These are phyloP conservation scores for Pseudogymnoascus sp. DNA, from an alignment of 2,329 filamentous ascomycete genomes.

Conservation along the genomic window DNA sequence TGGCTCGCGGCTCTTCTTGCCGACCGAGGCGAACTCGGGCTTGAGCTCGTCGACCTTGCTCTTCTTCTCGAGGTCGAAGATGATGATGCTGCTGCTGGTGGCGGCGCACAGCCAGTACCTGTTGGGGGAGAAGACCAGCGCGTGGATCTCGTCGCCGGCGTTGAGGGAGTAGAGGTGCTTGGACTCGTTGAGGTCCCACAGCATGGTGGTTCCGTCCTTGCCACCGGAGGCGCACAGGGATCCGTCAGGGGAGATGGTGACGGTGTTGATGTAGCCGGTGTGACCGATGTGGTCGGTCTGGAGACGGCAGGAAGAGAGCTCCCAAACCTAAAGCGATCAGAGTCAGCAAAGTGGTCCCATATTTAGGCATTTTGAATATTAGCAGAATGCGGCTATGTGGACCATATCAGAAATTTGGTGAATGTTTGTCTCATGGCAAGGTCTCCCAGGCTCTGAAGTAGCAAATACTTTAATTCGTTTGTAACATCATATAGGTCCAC, in stretches of 20 bases:
- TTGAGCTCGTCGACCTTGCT: conserved; percentile 99
- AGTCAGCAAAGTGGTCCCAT: conserved; percentile 20
- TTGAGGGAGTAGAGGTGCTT: conserved; percentile 99
- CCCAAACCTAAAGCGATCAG: conserved; percentile 73
- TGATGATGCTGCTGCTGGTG: conserved; percentile 96
- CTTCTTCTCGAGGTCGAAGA: conserved; percentile 99
- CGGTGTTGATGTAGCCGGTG: conserved; percentile 99
- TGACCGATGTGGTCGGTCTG: conserved; percentile 99
- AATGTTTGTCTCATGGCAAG: conserved; percentile 95
- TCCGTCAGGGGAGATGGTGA: conserved; percentile 99
- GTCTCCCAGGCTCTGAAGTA: conserved; percentile 93
- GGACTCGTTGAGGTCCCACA: conserved; percentile 99
- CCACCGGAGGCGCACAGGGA: conserved; percentile 98
- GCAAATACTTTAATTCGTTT: conserved; percentile 94
- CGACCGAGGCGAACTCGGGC: conserved; percentile 86
- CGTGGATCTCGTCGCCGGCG: conserved; percentile 99
- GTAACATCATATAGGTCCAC: conserved; percentile 32
- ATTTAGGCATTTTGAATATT: conserved; percentile 8
- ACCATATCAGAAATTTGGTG: conserved; percentile 73
- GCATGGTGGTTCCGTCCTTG: conserved; percentile 99
- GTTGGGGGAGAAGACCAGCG: conserved; percentile 99
- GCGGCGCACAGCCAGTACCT: conserved; percentile 99
- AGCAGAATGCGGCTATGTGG: conserved; percentile 56
- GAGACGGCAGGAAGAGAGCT: conserved; percentile 97
- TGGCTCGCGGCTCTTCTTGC: conserved; percentile 98